Percentiles rank a stretch among this genome's conserved stretches.
These are phyloP conservation scores for Erigeron philadelphicus DNA, from an alignment of 140 eudicot genomes.

Conservation along the genomic window DNA sequence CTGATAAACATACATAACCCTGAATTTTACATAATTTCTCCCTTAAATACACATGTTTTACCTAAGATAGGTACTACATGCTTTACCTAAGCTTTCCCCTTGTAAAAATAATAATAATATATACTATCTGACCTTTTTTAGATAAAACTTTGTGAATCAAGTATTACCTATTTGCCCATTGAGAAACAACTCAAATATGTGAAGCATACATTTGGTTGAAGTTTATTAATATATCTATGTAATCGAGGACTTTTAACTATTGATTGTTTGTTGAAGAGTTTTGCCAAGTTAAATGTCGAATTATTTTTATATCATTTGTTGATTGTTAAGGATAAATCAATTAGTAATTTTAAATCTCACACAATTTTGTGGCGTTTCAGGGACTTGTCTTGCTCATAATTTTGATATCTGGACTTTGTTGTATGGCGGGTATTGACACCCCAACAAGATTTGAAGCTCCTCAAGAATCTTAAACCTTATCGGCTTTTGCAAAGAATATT, in stretches of 20 bases:
- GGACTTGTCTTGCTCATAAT: slow-evolving; percentile 72
- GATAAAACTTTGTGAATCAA: too few species aligned
- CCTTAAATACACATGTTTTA: too few species aligned
- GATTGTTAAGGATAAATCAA: neutral
- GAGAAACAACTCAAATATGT: neutral
- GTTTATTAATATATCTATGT: too few species aligned
- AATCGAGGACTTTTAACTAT: neutral
- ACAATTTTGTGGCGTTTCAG: slow-evolving; percentile 35
- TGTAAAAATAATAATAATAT: too few species aligned
- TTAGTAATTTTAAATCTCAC: neutral
- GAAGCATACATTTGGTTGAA: neutral
- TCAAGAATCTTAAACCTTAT: slow-evolving; percentile 50
- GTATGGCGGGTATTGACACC: slow-evolving; percentile 94
- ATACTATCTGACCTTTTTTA: too few species aligned
- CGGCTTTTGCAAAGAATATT: slow-evolving; percentile 8
- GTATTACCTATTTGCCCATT: neutral
- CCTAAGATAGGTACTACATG: too few species aligned
- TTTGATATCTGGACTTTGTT: slow-evolving; percentile 86
- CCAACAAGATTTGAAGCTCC: slow-evolving; percentile 95
- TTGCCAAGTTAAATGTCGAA: too few species aligned
- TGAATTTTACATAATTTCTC: too few species aligned
- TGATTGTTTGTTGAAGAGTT: neutral
- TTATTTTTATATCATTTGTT: too few species aligned
- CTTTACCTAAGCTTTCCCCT: too few species aligned
- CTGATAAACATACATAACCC: too few species aligned